Conservation (phyloP, 306 rosid genomes). For the Casuarina glauca region DNA sequence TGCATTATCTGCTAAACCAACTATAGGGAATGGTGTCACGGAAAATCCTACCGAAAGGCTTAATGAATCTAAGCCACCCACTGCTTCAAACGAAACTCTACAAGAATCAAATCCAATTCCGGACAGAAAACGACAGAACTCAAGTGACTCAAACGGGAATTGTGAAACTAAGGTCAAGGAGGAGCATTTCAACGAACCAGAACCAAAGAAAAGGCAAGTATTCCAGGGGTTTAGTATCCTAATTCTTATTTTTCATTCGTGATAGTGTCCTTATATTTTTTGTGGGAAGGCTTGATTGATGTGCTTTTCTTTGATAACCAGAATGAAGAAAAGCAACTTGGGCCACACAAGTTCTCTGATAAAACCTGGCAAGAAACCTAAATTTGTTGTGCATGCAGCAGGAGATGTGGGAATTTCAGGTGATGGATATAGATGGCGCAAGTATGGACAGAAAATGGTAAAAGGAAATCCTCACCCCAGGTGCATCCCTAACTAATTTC, state of each 20-base stretch:
- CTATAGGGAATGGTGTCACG: slow-evolving; percentile 37
- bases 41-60: slow-evolving; percentile 40
- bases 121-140: slow-evolving; percentile 56
- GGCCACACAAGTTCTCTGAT: slow-evolving; percentile 42
- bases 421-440: slow-evolving; percentile 98
- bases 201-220: slow-evolving; percentile 72
- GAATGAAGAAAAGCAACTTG: slow-evolving; percentile 71
- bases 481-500: slow-evolving; percentile 35
- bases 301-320: slow-evolving; percentile 43
- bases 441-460: slow-evolving; percentile 98
- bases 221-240: slow-evolving; percentile 23
- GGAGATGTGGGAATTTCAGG: slow-evolving; percentile 92
- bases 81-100: slow-evolving; percentile 50
- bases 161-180: slow-evolving; percentile 55
- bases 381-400: slow-evolving; percentile 85
- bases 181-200: slow-evolving; percentile 59
- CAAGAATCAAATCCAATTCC: slow-evolving; percentile 42
- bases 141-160: slow-evolving; percentile 46
- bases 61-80: slow-evolving; percentile 55
- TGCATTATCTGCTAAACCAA: slow-evolving; percentile 42
- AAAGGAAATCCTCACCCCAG: slow-evolving; percentile 94
- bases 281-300: slow-evolving; percentile 26
- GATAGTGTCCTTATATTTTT: not conserved
- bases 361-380: slow-evolving; percentile 73
- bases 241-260: not conserved